A percentile compares a stretch with the other conserved stretches of the same genome.
Evolutionary conservation across 176 grass and related monocot genomes (phyloP).

Genomic region (Pharus latifolius): DNA sequence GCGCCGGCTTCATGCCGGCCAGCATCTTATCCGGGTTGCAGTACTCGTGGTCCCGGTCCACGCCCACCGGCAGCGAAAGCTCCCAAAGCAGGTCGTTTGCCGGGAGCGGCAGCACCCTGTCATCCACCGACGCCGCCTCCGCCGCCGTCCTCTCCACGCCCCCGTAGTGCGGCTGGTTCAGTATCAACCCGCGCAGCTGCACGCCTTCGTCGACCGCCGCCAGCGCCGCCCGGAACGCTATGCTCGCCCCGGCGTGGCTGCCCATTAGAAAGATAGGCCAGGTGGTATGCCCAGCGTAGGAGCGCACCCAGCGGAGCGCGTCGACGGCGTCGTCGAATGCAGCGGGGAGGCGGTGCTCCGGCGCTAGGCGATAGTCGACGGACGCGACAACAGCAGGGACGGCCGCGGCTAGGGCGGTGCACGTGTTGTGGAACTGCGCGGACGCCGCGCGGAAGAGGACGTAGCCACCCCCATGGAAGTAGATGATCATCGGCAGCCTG

Average conservation of each 20-base stretch:
- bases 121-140: slow-evolving; percentile 40
- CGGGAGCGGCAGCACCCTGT: slow-evolving; percentile 56
- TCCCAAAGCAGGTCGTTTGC: slow-evolving; percentile 86
- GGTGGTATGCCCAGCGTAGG: slow-evolving; percentile 29
- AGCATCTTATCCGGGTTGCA: slow-evolving; percentile 48
- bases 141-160: slow-evolving; percentile 54
- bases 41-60: slow-evolving; percentile 74
- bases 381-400: slow-evolving; percentile 52
- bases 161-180: slow-evolving; percentile 67
- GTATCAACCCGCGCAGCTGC: slow-evolving; percentile 44
- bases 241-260: slow-evolving; percentile 59
- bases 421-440: slow-evolving; percentile 45
- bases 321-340: slow-evolving; percentile 79
- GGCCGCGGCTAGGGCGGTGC: slow-evolving; percentile 31
- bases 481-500: slow-evolving; percentile 41
- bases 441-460: slow-evolving; percentile 60
- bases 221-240: slow-evolving; percentile 63
- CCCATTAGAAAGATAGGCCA: slow-evolving; percentile 64
- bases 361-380: slow-evolving; percentile 80
- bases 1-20: slow-evolving; percentile 9
- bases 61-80: slow-evolving; percentile 55
- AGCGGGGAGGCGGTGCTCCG: slow-evolving; percentile 77
- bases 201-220: slow-evolving; percentile 25
- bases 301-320: slow-evolving; percentile 39
- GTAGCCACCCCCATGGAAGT: slow-evolving; percentile 85